Percentiles rank a stretch among this genome's conserved stretches.
phyloP scores from a whole-genome alignment of 2,329 filamentous ascomycete genomes.

The Nigrospora osmanthi region DNA sequence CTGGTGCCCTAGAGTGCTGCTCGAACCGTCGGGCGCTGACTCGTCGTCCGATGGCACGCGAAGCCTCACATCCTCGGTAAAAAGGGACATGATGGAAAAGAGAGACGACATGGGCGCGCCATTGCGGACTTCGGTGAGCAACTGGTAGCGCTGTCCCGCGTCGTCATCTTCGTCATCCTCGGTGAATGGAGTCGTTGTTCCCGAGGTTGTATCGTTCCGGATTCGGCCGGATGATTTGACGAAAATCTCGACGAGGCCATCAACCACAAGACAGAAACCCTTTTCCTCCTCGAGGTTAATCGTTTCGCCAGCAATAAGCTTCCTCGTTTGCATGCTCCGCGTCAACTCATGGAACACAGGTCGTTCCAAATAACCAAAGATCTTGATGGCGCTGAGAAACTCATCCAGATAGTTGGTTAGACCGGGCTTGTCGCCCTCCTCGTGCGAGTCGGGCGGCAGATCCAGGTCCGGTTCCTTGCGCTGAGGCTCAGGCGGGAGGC shows the following conservation, averaged over 20 bases:
- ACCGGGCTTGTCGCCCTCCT: conserved; percentile 82
- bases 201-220: conserved; percentile 39
- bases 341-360: conserved; percentile 98
- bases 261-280: conserved; percentile 94
- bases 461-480: conserved; percentile 94
- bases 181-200: conserved; percentile 10
- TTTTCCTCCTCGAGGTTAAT: conserved; percentile 95
- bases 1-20: conserved; percentile 18
- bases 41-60: conserved; percentile 61
- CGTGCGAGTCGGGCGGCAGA: conserved; percentile 86
- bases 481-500: conserved; percentile 87
- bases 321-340: conserved; percentile 94
- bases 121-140: conserved; percentile 95
- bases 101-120: conserved; percentile 97
- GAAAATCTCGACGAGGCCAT: conserved; percentile 94
- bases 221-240: conserved; percentile 68
- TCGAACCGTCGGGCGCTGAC: conserved; percentile 16
- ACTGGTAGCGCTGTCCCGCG: conserved; percentile 73
- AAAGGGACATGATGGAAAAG: conserved; percentile 93
- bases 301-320: conserved; percentile 92
- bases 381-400: conserved; percentile 96
- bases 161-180: conserved; percentile 59
- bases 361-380: conserved; percentile 93
- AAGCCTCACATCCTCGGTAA: conserved; percentile 89
- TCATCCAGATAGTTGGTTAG: conserved; percentile 96